phyloP scores from a whole-genome alignment of 495 filamentous ascomycete species.

The Rusavskia elegans region DNA sequence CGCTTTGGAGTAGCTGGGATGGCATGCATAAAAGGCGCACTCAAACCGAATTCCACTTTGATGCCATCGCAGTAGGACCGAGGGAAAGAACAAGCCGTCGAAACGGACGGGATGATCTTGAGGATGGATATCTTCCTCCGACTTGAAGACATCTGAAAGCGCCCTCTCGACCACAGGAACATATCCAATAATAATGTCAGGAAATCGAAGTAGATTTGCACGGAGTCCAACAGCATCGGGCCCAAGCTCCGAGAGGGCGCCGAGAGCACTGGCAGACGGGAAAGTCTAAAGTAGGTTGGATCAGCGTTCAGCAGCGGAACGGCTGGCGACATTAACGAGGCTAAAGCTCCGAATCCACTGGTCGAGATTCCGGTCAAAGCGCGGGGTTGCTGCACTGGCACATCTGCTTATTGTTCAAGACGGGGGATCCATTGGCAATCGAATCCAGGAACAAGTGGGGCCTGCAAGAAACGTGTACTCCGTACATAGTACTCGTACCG shows the following conservation, averaged over 20 bases:
- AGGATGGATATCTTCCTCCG: background rate
- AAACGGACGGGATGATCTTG: too few species aligned
- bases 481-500: background rate
- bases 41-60: background rate
- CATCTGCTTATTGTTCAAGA: background rate
- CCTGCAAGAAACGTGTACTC: background rate
- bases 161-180: background rate
- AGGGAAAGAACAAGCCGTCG: background rate
- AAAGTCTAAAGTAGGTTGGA: background rate
- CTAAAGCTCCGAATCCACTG: background rate
- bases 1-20: background rate
- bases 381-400: background rate
- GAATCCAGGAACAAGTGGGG: background rate
- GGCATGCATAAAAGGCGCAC: background rate
- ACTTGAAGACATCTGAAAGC: background rate
- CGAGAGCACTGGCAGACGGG: background rate
- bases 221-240: too few species aligned
- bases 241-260: background rate
- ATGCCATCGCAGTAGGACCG: background rate
- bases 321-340: slow-evolving; percentile 1
- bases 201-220: too few species aligned
- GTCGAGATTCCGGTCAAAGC: background rate
- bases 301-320: background rate
- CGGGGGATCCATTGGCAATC: background rate
- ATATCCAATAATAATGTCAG: too few species aligned